Evolutionary conservation across 176 grass and related monocot species (phyloP).

Genomic region (Hyparrhenia diplandra): DNA sequence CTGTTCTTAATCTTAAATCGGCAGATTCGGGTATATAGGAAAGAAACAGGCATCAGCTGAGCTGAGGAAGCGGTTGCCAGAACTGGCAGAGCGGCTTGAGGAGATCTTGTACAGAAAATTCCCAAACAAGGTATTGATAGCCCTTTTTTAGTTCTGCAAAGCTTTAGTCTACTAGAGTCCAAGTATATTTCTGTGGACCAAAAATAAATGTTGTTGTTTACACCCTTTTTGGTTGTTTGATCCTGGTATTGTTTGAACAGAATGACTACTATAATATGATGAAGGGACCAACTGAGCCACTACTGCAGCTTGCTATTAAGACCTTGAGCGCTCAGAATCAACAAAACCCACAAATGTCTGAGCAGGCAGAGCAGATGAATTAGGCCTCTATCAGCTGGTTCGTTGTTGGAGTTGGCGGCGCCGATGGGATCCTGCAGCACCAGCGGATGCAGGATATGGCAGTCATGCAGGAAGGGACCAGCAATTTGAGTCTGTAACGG

Average conservation of each 20-base stretch:
- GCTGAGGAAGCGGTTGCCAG: too few species aligned
- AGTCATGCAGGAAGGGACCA: constrained; percentile 20
- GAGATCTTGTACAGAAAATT: too few species aligned
- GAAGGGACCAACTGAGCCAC: constrained; percentile 30
- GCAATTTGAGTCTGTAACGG: too few species aligned
- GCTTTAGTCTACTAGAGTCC: too few species aligned
- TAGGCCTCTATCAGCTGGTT: constrained; percentile 17
- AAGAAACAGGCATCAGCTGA: too few species aligned
- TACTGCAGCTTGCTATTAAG: constrained; percentile 42
- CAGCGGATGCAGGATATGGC: constrained; percentile 39
- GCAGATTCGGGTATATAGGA: too few species aligned
- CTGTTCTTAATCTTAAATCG: constrained; percentile 4
- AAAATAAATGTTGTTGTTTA: too few species aligned
- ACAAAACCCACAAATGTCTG: constrained; percentile 49
- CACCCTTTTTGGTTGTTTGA: too few species aligned
- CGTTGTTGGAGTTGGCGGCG: neutral
- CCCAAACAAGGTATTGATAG: too few species aligned
- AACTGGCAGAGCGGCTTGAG: too few species aligned
- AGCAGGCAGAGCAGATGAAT: constrained; percentile 42
- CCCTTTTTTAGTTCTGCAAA: too few species aligned
- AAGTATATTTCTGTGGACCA: too few species aligned
- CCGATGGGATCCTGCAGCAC: constrained; percentile 12
- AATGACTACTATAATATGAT: constrained; percentile 55
- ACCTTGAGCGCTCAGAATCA: constrained; percentile 24
- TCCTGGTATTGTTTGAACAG: constrained; percentile 41